Percentiles rank a stretch among this genome's conserved stretches.
Conservation (phyloP, 257 asterid species). For the Schizonepeta tenuifolia region DNA sequence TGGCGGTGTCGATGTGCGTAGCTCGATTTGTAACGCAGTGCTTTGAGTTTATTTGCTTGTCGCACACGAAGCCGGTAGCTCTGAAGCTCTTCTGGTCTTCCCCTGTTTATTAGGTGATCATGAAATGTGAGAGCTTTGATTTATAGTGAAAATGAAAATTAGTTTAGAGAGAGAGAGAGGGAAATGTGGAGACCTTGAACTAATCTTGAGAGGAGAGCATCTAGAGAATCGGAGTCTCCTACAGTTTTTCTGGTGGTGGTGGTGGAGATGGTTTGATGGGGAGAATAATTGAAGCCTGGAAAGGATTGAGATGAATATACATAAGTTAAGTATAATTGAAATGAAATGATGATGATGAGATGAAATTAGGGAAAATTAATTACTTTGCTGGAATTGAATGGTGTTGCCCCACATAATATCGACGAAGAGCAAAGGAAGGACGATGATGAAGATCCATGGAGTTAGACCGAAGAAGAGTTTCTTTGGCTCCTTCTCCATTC, state of each 20-base stretch:
- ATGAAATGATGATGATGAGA: neutral
- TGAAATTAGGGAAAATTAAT: neutral
- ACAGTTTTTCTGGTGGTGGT: constrained; percentile 7
- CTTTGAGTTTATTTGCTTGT: constrained; percentile 43
- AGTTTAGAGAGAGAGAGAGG: neutral
- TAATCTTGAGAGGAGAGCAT: constrained; percentile 36
- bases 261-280: neutral
- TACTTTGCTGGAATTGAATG: constrained; percentile 41
- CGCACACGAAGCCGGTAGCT: constrained; percentile 54
- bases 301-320: neutral
- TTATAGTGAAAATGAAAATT: neutral
- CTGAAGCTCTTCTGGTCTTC: constrained; percentile 40
- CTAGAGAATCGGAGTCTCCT: constrained; percentile 29
- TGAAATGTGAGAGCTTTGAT: neutral
- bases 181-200: constrained; percentile 34
- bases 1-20: constrained; percentile 49
- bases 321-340: neutral
- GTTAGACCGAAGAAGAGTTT: constrained; percentile 37
- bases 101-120: constrained; percentile 40
- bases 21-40: constrained; percentile 50
- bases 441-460: constrained; percentile 45
- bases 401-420: constrained; percentile 37
- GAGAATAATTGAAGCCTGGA: constrained; percentile 30
- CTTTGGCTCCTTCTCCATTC: constrained; percentile 38
- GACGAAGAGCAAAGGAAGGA: constrained; percentile 38